Base-by-base conservation (phyloP, 2,329 filamentous ascomycete species). In the Paecilomyces sp. region DNA sequence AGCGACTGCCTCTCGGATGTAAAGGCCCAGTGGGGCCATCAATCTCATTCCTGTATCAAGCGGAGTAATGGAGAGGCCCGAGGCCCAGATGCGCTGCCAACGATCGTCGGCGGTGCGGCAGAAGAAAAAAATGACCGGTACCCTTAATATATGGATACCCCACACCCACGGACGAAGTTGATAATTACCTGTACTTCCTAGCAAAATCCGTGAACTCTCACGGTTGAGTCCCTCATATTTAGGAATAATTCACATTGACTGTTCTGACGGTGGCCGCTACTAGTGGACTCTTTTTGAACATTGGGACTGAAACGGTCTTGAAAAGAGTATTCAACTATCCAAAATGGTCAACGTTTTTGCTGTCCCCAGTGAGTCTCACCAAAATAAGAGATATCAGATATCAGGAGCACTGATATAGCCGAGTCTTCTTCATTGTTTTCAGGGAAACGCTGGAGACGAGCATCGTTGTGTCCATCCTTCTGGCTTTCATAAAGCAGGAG, bases 391-490 rank as follows among this genome's bases (percentile, higher is more conserved):
- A 13, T 11, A 5, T 12, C 1, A 54, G 12, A 54, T 25, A 13
- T 3, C 24, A 22, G 51, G 22, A 7, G 1, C 60, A 28, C 41
- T 58, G 56, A 50, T 31, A 51, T 52, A 53, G 51, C 24, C 50
- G 59, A 55, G 8, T 31, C 7, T 31, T 55, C 54, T 36, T 55
- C 13, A 36, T 36, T 41, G 30, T 60, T 11, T 95, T 96, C 72
- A 87, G 91, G 72, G 92, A 96, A 78, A 86, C 87, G 51, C 79
- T 96, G 51, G 92, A 96, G 79, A 90, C 89, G 0, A 88, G 84
- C 67, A 91, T 96, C 68, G 89, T 96, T 67, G 86, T 95, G 62
- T 93, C 91, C 0, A 88, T 96, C n/a, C 80, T 96, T 25, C 82
- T 96, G 55, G 87, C 91, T 13, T 95, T 94, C 72, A 78, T 95